Evolutionary conservation across 2,329 filamentous ascomycete species (phyloP).

Genomic region (Pestalotiopsis fici): DNA sequence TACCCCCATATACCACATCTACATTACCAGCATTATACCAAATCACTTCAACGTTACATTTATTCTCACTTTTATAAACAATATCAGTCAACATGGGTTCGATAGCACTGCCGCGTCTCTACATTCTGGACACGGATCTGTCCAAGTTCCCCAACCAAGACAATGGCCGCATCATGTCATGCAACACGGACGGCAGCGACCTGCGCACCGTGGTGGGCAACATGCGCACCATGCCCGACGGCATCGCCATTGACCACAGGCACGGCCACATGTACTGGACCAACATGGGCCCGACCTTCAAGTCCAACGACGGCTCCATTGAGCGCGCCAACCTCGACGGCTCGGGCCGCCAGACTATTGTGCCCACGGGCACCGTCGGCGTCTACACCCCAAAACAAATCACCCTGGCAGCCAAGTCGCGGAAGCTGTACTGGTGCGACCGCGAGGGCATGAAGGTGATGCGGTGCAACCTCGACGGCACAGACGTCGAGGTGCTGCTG

Average conservation of each 20-base stretch:
- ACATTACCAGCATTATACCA: not conserved
- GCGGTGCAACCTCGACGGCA: conserved; percentile 22
- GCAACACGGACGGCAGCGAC: conserved; percentile 11
- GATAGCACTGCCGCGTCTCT: conserved; percentile 9
- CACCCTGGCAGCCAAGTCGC: not conserved
- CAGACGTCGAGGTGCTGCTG: conserved; percentile 15
- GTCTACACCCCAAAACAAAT: conserved; percentile 37
- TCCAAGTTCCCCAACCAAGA: conserved; percentile 8
- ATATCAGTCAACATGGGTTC: conserved; percentile 7
- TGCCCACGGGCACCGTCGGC: conserved; percentile 29
- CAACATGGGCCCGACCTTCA: conserved; percentile 32
- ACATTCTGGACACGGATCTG: conserved; percentile 12
- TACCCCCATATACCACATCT: not conserved
- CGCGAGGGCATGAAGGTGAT: conserved; percentile 26
- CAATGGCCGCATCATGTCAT: conserved; percentile 10
- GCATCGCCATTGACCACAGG: conserved; percentile 27
- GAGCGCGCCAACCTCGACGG: conserved; percentile 39
- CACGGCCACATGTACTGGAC: conserved; percentile 36
- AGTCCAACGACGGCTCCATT: conserved; percentile 34
- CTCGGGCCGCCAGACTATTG: conserved; percentile 33
- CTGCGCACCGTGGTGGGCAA: conserved; percentile 6
- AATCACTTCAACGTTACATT: not conserved
- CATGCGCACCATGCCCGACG: conserved; percentile 20
- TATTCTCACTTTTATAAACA: not conserved
- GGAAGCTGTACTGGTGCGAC: conserved; percentile 25